These are phyloP conservation scores for Neoscytalidium dimidiatum DNA, from an alignment of 2,329 filamentous ascomycete species.

Conservation along the genomic window DNA sequence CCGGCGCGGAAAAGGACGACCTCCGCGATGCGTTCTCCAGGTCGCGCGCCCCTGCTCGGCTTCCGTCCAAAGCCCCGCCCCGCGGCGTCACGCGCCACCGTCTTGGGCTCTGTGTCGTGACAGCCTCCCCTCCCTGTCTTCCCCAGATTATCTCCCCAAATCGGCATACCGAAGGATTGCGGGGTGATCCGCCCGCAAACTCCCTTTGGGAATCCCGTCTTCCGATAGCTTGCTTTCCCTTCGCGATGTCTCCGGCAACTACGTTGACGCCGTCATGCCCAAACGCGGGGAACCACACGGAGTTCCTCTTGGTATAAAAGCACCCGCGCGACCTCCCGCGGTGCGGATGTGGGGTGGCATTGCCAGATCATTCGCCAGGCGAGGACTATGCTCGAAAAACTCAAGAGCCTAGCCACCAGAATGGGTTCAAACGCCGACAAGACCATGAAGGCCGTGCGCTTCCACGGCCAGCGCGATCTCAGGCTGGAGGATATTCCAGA, in stretches of 20 bases:
- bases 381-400: constrained; percentile 1
- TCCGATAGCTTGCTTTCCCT: background rate
- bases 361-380: background rate
- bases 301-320: background rate
- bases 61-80: background rate
- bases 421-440: background rate
- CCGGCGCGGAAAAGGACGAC: background rate
- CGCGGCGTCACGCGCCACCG: background rate
- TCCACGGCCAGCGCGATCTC: constrained; percentile 47
- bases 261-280: background rate
- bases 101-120: background rate
- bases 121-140: constrained; percentile 1
- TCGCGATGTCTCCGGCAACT: background rate
- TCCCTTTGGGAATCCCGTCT: constrained; percentile 9
- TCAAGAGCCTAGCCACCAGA: background rate
- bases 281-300: background rate
- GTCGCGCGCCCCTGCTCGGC: background rate
- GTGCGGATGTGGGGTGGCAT: background rate
- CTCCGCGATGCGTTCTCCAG: background rate
- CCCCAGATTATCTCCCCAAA: constrained; percentile 12
- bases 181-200: constrained; percentile 12
- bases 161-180: constrained; percentile 11
- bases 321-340: background rate
- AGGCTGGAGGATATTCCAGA: constrained; percentile 45
- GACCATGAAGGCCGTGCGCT: constrained; percentile 50